Percentiles rank a stretch among this genome's conserved stretches.
Conservation (phyloP, 768 basidiomycete genomes). For the Phaeolepiota aurea region DNA sequence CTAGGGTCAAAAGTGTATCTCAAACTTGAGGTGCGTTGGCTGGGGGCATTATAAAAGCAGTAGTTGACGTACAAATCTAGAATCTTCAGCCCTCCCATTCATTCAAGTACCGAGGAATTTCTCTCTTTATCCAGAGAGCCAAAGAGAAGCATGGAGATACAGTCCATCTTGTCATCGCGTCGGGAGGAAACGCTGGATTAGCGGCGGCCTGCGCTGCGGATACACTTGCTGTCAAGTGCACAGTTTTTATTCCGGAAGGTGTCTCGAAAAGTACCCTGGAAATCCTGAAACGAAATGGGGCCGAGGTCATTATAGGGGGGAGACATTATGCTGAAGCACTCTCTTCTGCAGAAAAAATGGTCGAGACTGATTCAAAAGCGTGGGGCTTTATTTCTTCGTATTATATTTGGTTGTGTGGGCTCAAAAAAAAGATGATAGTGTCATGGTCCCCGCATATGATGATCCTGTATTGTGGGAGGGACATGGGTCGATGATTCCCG, state of each 20-base stretch:
- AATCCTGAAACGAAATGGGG: slow-evolving; percentile 43
- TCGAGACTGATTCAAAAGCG: slow-evolving; percentile 39
- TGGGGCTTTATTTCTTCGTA: slow-evolving; percentile 29
- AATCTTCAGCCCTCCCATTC: slow-evolving; percentile 67
- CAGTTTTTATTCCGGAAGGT: slow-evolving; percentile 56
- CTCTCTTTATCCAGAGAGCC: slow-evolving; percentile 47
- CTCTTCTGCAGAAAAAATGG: slow-evolving; percentile 36
- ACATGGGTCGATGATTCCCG: slow-evolving; percentile 64
- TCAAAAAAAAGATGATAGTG: slow-evolving; percentile 23
- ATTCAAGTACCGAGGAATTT: slow-evolving; percentile 72
- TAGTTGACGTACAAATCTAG: slow-evolving; percentile 22
- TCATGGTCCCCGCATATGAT: slow-evolving; percentile 68
- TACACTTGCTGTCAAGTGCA: slow-evolving; percentile 47
- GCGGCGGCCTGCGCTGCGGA: slow-evolving; percentile 60
- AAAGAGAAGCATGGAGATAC: slow-evolving; percentile 39
- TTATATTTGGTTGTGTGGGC: too few relatives aligned
- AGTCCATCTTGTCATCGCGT: slow-evolving; percentile 62
- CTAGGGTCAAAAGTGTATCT: slow-evolving; percentile 50
- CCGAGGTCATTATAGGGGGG: slow-evolving; percentile 52
- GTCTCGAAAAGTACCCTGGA: slow-evolving; percentile 39
- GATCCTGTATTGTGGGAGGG: slow-evolving; percentile 66
- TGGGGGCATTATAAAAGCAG: background rate
- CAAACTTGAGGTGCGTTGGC: slow-evolving; percentile 55
- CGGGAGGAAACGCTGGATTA: slow-evolving; percentile 76
- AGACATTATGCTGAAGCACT: slow-evolving; percentile 51